Evolutionary conservation across 495 filamentous ascomycete species (phyloP).

Genomic region (Aspergillus kassunensis): DNA sequence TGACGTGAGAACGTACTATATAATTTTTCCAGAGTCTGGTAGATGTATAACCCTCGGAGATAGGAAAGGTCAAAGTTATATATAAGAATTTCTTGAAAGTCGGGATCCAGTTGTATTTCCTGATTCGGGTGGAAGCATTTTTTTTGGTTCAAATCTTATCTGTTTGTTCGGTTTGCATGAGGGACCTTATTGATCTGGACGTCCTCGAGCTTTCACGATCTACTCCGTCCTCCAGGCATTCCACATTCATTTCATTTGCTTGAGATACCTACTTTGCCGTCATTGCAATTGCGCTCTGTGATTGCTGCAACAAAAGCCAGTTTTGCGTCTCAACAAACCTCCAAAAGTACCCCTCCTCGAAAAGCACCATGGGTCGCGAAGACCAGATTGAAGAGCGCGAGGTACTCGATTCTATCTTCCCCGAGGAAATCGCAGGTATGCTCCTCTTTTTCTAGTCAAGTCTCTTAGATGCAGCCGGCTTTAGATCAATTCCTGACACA

Average conservation of each 20-base stretch:
- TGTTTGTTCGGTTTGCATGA: conserved; percentile 50
- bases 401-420: conserved; percentile 96
- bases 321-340: background rate
- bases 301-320: background rate
- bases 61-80: background rate
- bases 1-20: conserved; percentile 4
- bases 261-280: background rate
- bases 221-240: background rate
- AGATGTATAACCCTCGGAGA: too few species aligned
- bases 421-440: conserved; percentile 90
- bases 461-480: too few species aligned
- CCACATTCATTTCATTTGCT: background rate
- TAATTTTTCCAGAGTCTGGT: background rate
- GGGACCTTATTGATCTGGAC: conserved; percentile 24
- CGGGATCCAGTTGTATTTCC: conserved; percentile 11
- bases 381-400: conserved; percentile 95
- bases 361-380: conserved; percentile 74
- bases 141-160: conserved; percentile 26
- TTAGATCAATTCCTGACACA: background rate
- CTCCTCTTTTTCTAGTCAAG: background rate
- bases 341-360: conserved; percentile 29
- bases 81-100: background rate
- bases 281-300: background rate
- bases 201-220: background rate
- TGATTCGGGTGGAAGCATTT: conserved; percentile 27